phyloP scores from a whole-genome alignment of 129 eudicot genomes.

The Pseudognaphalium luteoalbum region DNA sequence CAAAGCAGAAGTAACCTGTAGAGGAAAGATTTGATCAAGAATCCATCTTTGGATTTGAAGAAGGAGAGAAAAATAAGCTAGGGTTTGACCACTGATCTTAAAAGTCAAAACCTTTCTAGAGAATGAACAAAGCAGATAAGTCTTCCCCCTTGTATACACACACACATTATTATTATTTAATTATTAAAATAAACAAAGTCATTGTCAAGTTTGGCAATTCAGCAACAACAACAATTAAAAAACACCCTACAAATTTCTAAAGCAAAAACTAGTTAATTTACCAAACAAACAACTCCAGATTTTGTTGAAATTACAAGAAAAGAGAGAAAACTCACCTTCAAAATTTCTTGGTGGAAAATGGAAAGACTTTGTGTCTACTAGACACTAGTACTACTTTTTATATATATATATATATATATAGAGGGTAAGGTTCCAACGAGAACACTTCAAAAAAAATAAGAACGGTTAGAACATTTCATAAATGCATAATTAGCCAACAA shows the following conservation, averaged over 20 bases:
- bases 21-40: slow-evolving; percentile 10
- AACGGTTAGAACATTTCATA: no score
- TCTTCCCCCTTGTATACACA: background rate
- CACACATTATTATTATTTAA: background rate
- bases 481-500: no score
- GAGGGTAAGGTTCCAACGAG: no score
- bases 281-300: background rate
- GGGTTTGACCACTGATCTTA: slow-evolving; percentile 22
- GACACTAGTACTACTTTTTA: no score
- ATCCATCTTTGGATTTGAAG: slow-evolving; percentile 9
- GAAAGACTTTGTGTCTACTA: background rate
- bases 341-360: slow-evolving; percentile 18
- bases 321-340: slow-evolving; percentile 6
- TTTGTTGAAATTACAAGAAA: background rate
- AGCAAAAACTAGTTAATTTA: background rate
- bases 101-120: slow-evolving; percentile 17
- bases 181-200: background rate
- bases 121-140: slow-evolving; percentile 17
- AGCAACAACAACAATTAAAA: slow-evolving; percentile 28
- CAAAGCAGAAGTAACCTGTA: background rate
- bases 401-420: no score
- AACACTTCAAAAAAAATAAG: no score
- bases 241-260: background rate
- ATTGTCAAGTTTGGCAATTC: slow-evolving; percentile 25
- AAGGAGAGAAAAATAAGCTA: slow-evolving; percentile 16